phyloP scores from a whole-genome alignment of 2,329 filamentous ascomycete genomes.

The Trichothecium sympodiale region DNA sequence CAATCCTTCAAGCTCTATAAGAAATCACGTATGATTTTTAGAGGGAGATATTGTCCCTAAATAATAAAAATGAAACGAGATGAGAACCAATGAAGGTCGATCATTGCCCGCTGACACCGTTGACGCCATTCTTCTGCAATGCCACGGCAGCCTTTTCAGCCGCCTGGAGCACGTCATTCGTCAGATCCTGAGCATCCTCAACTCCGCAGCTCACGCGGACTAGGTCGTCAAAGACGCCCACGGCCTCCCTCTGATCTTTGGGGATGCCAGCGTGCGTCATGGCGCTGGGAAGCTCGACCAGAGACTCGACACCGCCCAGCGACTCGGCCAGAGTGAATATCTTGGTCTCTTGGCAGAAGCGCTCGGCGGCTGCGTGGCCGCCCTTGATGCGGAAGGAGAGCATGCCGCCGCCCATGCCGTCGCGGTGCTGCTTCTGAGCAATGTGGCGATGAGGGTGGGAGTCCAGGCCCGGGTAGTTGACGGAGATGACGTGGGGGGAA shows the following conservation, averaged over 20 bases:
- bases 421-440: constrained; percentile 80
- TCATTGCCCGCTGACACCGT: constrained; percentile 17
- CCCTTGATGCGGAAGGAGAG: constrained; percentile 89
- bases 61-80: background rate
- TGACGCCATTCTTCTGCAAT: constrained; percentile 13
- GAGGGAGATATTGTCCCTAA: too few species aligned
- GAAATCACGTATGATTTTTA: too few species aligned
- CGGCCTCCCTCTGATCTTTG: constrained; percentile 76
- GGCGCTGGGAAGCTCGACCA: constrained; percentile 83
- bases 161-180: constrained; percentile 71
- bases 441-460: constrained; percentile 82
- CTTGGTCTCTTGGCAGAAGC: constrained; percentile 80
- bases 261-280: constrained; percentile 99
- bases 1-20: too few species aligned
- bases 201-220: constrained; percentile 89
- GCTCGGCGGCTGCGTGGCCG: constrained; percentile 73
- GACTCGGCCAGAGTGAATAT: constrained; percentile 92
- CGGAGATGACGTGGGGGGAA: constrained; percentile 71
- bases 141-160: constrained; percentile 58
- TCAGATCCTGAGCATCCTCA: constrained; percentile 79
- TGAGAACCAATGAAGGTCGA: constrained; percentile 5
- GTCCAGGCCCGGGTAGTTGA: constrained; percentile 89
- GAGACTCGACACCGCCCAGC: constrained; percentile 81
- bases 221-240: constrained; percentile 90
- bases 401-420: constrained; percentile 95